Base-by-base conservation (phyloP, 2,329 filamentous ascomycete genomes). In the Onygenales sp. region DNA sequence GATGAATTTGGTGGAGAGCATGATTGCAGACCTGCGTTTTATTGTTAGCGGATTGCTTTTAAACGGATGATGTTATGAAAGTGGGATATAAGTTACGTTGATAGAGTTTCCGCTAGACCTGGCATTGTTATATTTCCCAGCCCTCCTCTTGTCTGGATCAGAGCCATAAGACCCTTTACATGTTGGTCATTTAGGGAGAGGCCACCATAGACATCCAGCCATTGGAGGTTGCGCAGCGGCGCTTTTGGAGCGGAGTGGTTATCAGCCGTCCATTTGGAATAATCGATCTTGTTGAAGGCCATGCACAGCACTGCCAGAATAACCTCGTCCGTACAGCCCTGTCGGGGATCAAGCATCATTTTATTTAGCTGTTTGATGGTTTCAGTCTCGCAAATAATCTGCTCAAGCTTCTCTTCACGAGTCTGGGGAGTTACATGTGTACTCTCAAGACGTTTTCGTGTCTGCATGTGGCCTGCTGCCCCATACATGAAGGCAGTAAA, bases 41-140 rank as follows among this genome's bases (percentile, higher is more conserved):
- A 14, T 13, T 27, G 10, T n/a, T 11, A n/a, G 8, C 14, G 7
- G 17, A 27, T 40, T 36, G 4, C 11, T 6, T 27, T 21, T 8
- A 9, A 39, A 39, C 2, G 6, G 31, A 49, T 27, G 3, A 27
- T 4, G 3, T 27, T 27, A 27, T 4, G 10, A 9, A 4, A 27
- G 31, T 27, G 46, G 34, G 31, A 14, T 21, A 27, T 6, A 17
- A 60, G 66, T 56, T 63, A 71, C 69, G 68, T 70, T n/a, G 64
- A 68, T 31, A 74, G 58, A 0, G 66, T 65, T 36, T 67, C 61
- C 6, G 67, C 65, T 32, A 73, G 54, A 2, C 71, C 70, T 7
- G 66, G 65, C 17, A 70, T 58, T 36, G 61, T 61, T 34, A 74
- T 63, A 10, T 67, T 63, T 4, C 62, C 55, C 7, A 74, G 52